Evolutionary conservation across 2,329 filamentous ascomycete species (phyloP), one percentile per base, ranked within the genome.

Genomic region (Verticillium zaregamsianum): DNA sequence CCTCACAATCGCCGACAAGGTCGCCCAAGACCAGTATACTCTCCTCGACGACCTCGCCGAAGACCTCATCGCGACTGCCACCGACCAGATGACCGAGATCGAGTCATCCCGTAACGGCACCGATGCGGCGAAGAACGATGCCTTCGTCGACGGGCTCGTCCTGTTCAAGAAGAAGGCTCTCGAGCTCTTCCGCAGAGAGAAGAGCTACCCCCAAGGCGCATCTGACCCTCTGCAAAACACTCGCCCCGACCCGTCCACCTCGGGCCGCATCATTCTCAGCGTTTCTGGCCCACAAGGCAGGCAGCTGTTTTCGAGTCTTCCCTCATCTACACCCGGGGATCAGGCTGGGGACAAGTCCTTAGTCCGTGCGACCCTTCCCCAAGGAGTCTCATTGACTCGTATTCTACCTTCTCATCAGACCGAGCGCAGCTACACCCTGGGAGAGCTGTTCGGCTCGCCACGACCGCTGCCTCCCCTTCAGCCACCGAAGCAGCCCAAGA

Each of bases 291-390:
- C 89, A 2, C 87, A 87, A 55, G 84, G 90, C 39, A 89, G 88
- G 67, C 90, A 94, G 63, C 80, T 97, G 4, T 97, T 95, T 73
- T 96, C 94, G 4, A 96, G 93, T 73, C 79, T 97, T 58, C 91
- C 76, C 9, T 56, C 70, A 15, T 69, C 74, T 2, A 3, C 45
- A 11, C 20, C 1, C 17, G 39, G 17, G 15, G 15, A 45, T 23
- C 45, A 23, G 20, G 45, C 45, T 49, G 8, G 0, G 17, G n/a
- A 25, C n/a, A 76, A 74, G 57, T 78, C 82, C 12, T 76, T 92
- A 11, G 82, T 85, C 59, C 89, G 92, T 69, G 80, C 83, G 40
- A 83, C 80, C 23, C 78, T 97, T 31, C 93, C 93, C 0, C 88
- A 86, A 62, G 92, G 92, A 40, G 85, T 97, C 52, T 86, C 86